Base-by-base conservation (phyloP, 768 basidiomycete species). In the Fomitopsis serialis region DNA sequence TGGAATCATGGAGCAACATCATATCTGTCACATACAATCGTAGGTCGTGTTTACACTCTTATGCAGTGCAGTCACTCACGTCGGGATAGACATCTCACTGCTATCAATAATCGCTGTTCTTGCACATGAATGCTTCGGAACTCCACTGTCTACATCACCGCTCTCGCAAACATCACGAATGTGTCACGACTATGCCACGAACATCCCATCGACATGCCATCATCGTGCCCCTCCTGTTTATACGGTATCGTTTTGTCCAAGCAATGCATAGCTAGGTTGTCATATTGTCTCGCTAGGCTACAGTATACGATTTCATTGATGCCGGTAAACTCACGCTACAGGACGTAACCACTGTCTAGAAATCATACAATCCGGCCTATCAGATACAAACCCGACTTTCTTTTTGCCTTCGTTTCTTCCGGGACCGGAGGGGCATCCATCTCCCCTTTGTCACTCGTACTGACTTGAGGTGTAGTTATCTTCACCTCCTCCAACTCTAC, bases 301-400 rank as follows among this genome's bases (percentile, higher is more conserved):
- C n/a, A n/a, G n/a, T n/a, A n/a, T n/a, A n/a, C n/a, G n/a, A n/a
- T n/a, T n/a, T n/a, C n/a, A n/a, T n/a, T 32, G 29, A 32, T 11
- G 5, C 29, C 5, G 29, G 11, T 32, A 32, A 5, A 11, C 29
- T 32, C 5, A 32, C 5, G 29, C 29, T 32, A 32, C 29, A 32
- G 29, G 29, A n/a, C n/a, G n/a, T n/a, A n/a, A n/a, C n/a, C n/a
- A n/a, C n/a, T n/a, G n/a, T n/a, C n/a, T n/a, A 89, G 66, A 88
- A 89, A 62, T 87, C 88, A 64, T 89, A 89, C 68, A 89, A 57
- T 89, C 88, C 27, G 81, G 82, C 54, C 74, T 71, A 61, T 87
- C 85, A 52, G 80, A 79, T 49, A 72, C 75, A 66, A 91, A 90
- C 1, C 77, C 83, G 1, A 90, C 88, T 52, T 74, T 78, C 72